Conservation (phyloP, 2,329 filamentous ascomycete genomes). For the Penicillium corylophilum region DNA sequence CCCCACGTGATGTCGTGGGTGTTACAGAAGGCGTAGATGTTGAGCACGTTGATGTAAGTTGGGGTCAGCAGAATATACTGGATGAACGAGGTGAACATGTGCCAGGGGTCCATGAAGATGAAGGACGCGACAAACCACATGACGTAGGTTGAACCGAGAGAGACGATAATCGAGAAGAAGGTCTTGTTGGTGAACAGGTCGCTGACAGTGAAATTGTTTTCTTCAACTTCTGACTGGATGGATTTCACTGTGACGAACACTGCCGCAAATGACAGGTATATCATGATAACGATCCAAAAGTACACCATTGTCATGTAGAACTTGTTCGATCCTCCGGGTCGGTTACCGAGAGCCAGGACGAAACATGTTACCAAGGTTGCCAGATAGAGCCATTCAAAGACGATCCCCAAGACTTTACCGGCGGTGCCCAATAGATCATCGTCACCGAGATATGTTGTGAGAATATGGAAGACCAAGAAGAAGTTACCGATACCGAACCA, state of each 20-base stretch:
- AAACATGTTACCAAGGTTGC: constrained; percentile 92
- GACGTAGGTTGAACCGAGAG: constrained; percentile 85
- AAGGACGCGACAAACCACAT: constrained; percentile 90
- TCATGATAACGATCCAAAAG: constrained; percentile 96
- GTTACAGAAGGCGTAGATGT: constrained; percentile 98
- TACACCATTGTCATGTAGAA: constrained; percentile 97
- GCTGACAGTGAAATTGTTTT: constrained; percentile 64
- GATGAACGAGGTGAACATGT: constrained; percentile 91
- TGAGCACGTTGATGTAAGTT: constrained; percentile 97
- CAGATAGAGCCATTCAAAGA: constrained; percentile 96
- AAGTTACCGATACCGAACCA: constrained; percentile 99
- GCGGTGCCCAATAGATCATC: constrained; percentile 68
- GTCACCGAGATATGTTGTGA: constrained; percentile 80
- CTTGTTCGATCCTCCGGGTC: constrained; percentile 87
- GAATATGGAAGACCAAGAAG: constrained; percentile 96
- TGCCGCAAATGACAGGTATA: constrained; percentile 91
- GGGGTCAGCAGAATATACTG: constrained; percentile 95
- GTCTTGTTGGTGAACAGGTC: constrained; percentile 81
- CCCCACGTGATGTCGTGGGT: constrained; percentile 98
- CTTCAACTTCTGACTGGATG: constrained; percentile 67
- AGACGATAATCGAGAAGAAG: constrained; percentile 92
- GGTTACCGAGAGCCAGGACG: constrained; percentile 88
- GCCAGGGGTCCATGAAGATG: constrained; percentile 97
- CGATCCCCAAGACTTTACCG: constrained; percentile 77
- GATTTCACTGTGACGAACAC: constrained; percentile 90